phyloP scores from a whole-genome alignment of 2,329 filamentous ascomycete species.

The Ceratocystis destructans region DNA sequence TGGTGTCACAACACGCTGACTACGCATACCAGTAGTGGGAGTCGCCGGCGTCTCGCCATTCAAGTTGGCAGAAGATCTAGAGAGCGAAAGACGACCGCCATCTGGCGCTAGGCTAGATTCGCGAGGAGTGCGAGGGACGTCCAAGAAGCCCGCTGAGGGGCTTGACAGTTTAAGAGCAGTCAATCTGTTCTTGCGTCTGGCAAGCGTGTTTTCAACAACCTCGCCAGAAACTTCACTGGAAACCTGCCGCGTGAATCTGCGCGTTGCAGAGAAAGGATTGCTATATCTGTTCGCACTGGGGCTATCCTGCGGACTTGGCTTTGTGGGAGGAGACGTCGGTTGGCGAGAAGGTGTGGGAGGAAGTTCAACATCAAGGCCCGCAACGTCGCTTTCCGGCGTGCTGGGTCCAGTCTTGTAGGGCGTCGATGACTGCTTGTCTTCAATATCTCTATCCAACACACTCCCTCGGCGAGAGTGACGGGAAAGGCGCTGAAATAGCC shows the following conservation, averaged over 20 bases:
- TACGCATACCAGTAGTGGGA: conserved; percentile 47
- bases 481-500: conserved; percentile 49
- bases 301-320: conserved; percentile 32
- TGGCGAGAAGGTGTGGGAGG: conserved; percentile 87
- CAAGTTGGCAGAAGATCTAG: conserved; percentile 34
- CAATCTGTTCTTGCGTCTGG: conserved; percentile 15
- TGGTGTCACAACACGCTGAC: conserved; percentile 44
- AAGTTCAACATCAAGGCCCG: conserved; percentile 41
- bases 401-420: conserved; percentile 15
- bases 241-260: conserved; percentile 24
- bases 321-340: conserved; percentile 36
- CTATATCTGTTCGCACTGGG: conserved; percentile 35
- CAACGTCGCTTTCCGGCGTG: conserved; percentile 8
- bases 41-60: conserved; percentile 50
- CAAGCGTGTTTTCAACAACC: conserved; percentile 9
- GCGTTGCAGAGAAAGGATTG: conserved; percentile 31
- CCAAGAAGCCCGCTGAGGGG: conserved; percentile 11
- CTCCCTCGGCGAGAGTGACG: conserved; percentile 46
- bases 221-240: conserved; percentile 21
- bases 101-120: conserved; percentile 64
- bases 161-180: conserved; percentile 15
- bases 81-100: conserved; percentile 71
- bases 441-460: conserved; percentile 67
- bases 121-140: conserved; percentile 59
- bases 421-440: conserved; percentile 43